Conservation (phyloP, 495 filamentous ascomycete genomes). For the Talaromyces nanjingensis region DNA sequence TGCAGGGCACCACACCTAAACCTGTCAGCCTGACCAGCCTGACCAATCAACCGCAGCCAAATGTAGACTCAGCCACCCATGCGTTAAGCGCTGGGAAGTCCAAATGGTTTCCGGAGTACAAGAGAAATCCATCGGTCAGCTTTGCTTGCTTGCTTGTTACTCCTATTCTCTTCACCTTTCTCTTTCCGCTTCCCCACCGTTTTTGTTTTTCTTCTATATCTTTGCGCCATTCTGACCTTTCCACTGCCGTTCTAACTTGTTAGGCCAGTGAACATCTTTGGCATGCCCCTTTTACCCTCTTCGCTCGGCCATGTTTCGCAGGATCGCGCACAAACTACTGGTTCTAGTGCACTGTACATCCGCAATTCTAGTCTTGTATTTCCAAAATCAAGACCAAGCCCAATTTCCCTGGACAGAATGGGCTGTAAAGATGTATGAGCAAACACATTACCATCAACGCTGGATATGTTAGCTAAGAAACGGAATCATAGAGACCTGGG, state of each 20-base stretch:
- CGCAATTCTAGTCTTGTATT: background rate
- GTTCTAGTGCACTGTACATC: background rate
- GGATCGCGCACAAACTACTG: background rate
- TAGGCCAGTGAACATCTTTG: background rate
- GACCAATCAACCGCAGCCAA: background rate
- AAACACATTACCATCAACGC: background rate
- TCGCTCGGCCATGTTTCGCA: background rate
- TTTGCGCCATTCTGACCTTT: background rate
- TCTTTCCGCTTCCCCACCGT: background rate
- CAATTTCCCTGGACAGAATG: background rate
- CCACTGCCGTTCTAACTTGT: background rate
- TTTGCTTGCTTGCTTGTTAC: background rate
- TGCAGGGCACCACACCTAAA: background rate
- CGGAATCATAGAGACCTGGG: background rate
- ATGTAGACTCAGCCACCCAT: background rate
- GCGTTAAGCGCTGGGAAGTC: background rate
- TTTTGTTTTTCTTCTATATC: background rate
- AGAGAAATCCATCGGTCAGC: background rate
- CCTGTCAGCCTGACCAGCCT: background rate
- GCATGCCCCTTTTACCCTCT: background rate
- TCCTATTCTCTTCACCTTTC: background rate
- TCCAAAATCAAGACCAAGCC: background rate
- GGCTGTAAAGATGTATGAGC: background rate
- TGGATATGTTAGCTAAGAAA: background rate
- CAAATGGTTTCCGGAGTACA: background rate